Evolutionary conservation across 345 rosid genomes (phyloP), one percentile per base, ranked within the genome.

Genomic region (Syzygium grande): DNA sequence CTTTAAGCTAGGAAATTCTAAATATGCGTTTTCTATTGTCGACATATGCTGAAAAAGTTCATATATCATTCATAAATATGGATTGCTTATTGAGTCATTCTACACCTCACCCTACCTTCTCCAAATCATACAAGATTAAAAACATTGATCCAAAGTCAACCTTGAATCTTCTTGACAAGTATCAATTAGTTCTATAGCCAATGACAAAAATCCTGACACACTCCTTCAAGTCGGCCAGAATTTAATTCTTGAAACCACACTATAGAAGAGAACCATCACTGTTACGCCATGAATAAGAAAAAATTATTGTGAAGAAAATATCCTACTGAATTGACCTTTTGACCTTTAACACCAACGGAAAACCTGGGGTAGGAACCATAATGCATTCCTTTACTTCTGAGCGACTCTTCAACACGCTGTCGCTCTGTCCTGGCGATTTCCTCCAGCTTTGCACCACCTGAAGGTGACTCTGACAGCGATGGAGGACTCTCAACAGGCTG

Each of bases 321-420:
- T 85, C 63, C n/a, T 56, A 84, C 14, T 27, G 85, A 30, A 85
- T 87, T 41, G 89, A 96, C 99, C 99, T 95, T 96, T 93, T 94
- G 98, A 87, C 99, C 99, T 91, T 95, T 97, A 88, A 95, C 95
- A 84, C 95, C 94, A 58, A 97, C 93, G 61, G 91, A 91, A 85
- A 95, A 95, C 77, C 92, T 93, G 49, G 99, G 99, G 91, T 89
- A 94, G 90, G 93, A 90, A 87, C 97, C 95, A 86, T 86, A 19
- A 25, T 52, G 90, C 84, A 91, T 49, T 91, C 96, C 97, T 94
- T 94, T 97, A 46, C 87, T 90, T 88, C 61, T 90, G 87, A 97
- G 93, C 43, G 86, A 89, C 80, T 94, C 92, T 91, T 95, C 96
- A 43, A 97, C 91, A 52, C 98, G 94, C 77, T 63, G 87, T 52